These are phyloP conservation scores for Amauroascus niger DNA, from an alignment of 2,329 filamentous ascomycete species.

Conservation along the genomic window DNA sequence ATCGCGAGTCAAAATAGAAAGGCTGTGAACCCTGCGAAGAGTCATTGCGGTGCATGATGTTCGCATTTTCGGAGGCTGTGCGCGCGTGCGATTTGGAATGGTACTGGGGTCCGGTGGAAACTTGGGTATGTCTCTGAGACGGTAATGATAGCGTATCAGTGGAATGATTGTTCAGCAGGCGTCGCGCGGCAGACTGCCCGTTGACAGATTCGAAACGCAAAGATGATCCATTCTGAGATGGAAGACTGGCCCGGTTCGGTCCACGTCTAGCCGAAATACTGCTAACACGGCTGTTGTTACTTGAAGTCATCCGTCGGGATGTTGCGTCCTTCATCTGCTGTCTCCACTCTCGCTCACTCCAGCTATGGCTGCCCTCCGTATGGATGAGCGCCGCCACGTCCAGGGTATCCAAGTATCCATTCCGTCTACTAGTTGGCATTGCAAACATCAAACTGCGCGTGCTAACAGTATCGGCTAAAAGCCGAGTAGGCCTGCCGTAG, in stretches of 20 bases:
- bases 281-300: constrained; percentile 54
- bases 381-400: constrained; percentile 76
- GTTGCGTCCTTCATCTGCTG: constrained; percentile 82
- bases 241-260: constrained; percentile 35
- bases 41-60: neutral
- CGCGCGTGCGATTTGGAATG: constrained; percentile 23
- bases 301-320: constrained; percentile 31
- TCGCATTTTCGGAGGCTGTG: constrained; percentile 27
- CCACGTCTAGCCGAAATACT: constrained; percentile 42
- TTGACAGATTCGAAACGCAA: constrained; percentile 26
- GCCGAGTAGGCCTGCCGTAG: constrained; percentile 76
- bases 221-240: constrained; percentile 26
- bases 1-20: constrained; percentile 6
- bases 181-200: constrained; percentile 7
- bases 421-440: constrained; percentile 78
- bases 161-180: constrained; percentile 28
- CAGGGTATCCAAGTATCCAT: constrained; percentile 80
- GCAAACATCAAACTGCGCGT: constrained; percentile 93
- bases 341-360: constrained; percentile 85
- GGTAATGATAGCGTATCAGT: constrained; percentile 29
- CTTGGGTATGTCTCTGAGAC: constrained; percentile 17
- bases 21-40: constrained; percentile 14
- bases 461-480: constrained; percentile 81
- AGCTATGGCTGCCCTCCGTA: constrained; percentile 62
- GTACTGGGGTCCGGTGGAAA: constrained; percentile 11